phyloP scores from a whole-genome alignment of 148 eudicot species.

The Camellia sinensis region DNA sequence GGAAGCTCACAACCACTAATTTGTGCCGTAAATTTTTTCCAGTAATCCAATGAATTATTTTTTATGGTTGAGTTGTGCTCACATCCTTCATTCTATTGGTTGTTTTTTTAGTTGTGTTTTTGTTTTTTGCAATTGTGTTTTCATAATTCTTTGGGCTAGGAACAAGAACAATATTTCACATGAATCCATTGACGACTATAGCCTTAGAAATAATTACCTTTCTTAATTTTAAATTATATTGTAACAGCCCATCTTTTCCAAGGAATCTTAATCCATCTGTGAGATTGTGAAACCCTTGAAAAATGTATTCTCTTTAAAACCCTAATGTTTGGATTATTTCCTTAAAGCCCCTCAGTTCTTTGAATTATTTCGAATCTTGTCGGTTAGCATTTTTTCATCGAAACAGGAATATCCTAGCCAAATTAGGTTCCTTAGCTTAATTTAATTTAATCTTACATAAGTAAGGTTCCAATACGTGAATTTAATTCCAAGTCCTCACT shows the following conservation, averaged over 20 bases:
- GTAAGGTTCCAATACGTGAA: too few relatives aligned
- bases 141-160: neutral
- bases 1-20: neutral
- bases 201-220: neutral
- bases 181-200: neutral
- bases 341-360: too few relatives aligned
- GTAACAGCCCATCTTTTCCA: neutral
- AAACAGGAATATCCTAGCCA: too few relatives aligned
- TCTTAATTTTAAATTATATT: neutral
- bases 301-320: too few relatives aligned
- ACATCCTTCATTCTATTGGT: neutral
- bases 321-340: too few relatives aligned
- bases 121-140: neutral
- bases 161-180: neutral
- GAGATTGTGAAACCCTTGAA: too few relatives aligned
- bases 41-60: too few relatives aligned
- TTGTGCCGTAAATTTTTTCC: neutral
- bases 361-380: too few relatives aligned
- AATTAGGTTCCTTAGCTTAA: too few relatives aligned
- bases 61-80: neutral
- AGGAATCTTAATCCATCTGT: neutral
- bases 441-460: too few relatives aligned
- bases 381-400: too few relatives aligned
- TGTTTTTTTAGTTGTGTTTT: neutral
- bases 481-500: too few relatives aligned